Evolutionary conservation across 1,139 yeast species (phyloP), one percentile per base, ranked within the genome.

Genomic region (Debaryomycetaceae sp.): DNA sequence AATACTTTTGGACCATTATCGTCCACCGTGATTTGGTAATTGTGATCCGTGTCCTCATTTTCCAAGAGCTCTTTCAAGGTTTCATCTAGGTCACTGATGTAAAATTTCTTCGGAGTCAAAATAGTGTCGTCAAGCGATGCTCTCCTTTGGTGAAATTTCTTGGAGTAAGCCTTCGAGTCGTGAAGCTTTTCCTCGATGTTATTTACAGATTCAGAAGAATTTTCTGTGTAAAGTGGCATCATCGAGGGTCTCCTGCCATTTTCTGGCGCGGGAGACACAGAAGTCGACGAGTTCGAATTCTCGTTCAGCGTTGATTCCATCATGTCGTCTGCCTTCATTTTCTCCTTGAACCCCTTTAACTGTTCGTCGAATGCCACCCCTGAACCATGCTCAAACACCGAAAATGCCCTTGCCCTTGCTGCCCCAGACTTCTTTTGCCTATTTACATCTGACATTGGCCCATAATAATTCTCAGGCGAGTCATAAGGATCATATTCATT

Each of bases 1-100:
- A 89, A 70, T 13, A 87, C 95, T 59, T 90, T 90, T n/a, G 97
- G 97, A 0, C 97, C 97, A 3, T 82, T 78, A 62, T 90, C 97
- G 58, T 90, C 97, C 43, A 90, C 85, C 11, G 97, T 90, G 56
- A 91, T 91, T 63, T 91, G 97, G 62, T 69, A 83, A 63, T 91
- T 86, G 45, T 76, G 76, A 62, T 90, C 96, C 3, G 97, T 90
- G 60, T 91, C 98, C 62, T 91, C 97, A 50, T 78, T 81, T 31
- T 75, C 78, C 49, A 91, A 70, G 44, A 91, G 72, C 53, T 86
- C 85, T 24, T 78, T 68, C 47, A 90, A 70, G 1, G 97, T 88
- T 30, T 75, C 64, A 55, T 88, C 87, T 33, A 91, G 87, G 60
- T 90, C 87, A 50, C 78, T 74, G 47, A 91, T 86, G 58, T 83